A percentile compares a stretch with the other conserved stretches of the same genome.
These are phyloP conservation scores for Quercus bicolor DNA, from an alignment of 306 rosid species.

Conservation along the genomic window DNA sequence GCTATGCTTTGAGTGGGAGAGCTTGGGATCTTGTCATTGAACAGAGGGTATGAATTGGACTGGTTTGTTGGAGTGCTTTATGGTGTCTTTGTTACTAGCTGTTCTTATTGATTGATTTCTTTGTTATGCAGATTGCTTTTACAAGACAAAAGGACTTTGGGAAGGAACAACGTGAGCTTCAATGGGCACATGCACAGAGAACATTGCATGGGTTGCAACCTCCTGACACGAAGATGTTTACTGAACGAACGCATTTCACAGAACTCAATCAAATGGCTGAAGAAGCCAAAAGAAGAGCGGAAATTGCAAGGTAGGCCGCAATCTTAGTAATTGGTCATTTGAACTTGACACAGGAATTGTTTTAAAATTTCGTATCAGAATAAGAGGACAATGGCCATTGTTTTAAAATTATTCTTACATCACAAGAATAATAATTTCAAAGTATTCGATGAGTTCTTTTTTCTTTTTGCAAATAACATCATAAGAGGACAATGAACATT, in stretches of 20 bases:
- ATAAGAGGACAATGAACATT: too few relatives aligned
- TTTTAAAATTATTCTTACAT: neutral
- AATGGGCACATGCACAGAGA: conserved; percentile 98
- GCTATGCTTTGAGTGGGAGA: conserved; percentile 86
- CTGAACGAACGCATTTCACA: conserved; percentile 67
- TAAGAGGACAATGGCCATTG: neutral
- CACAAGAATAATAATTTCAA: neutral
- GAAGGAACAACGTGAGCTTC: conserved; percentile 95
- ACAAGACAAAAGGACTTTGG: conserved; percentile 99
- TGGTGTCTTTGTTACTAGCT: conserved; percentile 1
- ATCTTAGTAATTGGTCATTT: neutral
- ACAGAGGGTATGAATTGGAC: conserved; percentile 64
- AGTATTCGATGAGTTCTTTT: neutral
- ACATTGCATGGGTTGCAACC: conserved; percentile 88
- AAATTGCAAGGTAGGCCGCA: conserved; percentile 71
- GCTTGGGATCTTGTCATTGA: conserved; percentile 99
- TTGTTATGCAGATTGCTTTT: conserved; percentile 74
- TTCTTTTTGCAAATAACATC: neutral
- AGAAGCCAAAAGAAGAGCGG: conserved; percentile 98
- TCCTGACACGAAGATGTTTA: conserved; percentile 80
- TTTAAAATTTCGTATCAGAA: neutral
- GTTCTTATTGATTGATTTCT: conserved; percentile 12
- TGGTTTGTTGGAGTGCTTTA: conserved; percentile 15
- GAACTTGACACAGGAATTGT: neutral
- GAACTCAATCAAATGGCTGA: conserved; percentile 98